Conservation (phyloP, 2,329 filamentous ascomycete species). For the Fusarium beomiforme region DNA sequence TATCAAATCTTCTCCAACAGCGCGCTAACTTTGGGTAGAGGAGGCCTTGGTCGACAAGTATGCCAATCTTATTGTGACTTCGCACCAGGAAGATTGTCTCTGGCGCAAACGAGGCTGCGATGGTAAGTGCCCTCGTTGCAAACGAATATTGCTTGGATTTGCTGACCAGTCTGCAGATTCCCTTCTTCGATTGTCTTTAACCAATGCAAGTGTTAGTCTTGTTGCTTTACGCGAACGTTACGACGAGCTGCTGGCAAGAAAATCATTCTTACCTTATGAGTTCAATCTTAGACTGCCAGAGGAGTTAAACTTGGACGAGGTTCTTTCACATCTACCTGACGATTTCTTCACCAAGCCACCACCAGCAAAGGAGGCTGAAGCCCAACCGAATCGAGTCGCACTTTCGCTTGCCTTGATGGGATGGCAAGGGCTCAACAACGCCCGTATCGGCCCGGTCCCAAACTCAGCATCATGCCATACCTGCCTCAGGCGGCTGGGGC, state of each 20-base stretch:
- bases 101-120: slow-evolving; percentile 93
- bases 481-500: slow-evolving; percentile 86
- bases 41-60: slow-evolving; percentile 81
- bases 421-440: slow-evolving; percentile 74
- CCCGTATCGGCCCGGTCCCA: slow-evolving; percentile 67
- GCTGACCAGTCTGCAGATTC: slow-evolving; percentile 56
- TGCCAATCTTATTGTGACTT: slow-evolving; percentile 74
- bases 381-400: slow-evolving; percentile 66
- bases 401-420: slow-evolving; percentile 77
- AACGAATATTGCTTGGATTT: slow-evolving; percentile 29
- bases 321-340: slow-evolving; percentile 60
- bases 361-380: slow-evolving; percentile 42
- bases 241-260: slow-evolving; percentile 65
- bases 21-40: slow-evolving; percentile 51
- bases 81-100: slow-evolving; percentile 82
- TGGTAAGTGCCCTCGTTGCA: slow-evolving; percentile 57
- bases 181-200: slow-evolving; percentile 69
- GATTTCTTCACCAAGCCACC: slow-evolving; percentile 64
- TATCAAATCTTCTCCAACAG: not conserved
- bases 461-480: slow-evolving; percentile 83
- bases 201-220: slow-evolving; percentile 69
- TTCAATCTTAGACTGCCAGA: slow-evolving; percentile 69
- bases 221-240: slow-evolving; percentile 71
- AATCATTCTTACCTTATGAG: slow-evolving; percentile 67
- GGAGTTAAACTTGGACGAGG: slow-evolving; percentile 60